Evolutionary conservation across 2,329 filamentous ascomycete genomes (phyloP), one percentile per base, ranked within the genome.

Genomic region (Fusarium decemcellulare): DNA sequence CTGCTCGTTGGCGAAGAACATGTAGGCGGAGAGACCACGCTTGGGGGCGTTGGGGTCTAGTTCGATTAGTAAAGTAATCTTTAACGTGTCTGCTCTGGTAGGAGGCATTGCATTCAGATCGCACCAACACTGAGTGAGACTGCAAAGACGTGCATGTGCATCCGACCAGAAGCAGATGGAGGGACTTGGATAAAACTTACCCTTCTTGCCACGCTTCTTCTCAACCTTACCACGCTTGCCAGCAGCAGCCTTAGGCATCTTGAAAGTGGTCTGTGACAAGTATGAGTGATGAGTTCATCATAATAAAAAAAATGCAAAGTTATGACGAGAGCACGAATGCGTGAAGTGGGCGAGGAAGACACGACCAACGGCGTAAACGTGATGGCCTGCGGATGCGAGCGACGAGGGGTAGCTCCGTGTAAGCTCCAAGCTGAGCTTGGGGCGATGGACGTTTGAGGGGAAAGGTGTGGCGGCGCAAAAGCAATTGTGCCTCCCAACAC

Each of bases 1-100:
- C 86, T 98, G 94, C 85, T 98, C 96, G 80, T 98, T 98, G 90
- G 96, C 96, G 82, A 98, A 99, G 92, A 98, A 98, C 96, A 99
- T 99, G 91, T 99, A 99, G 71, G 96, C 96, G 57, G 96, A 98
- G 53, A 99, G 93, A 87, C 95, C 96, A 84, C 96, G 94, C 94
- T 98, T 99, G 82, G 96, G 96, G 66, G 95, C 95, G 85, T 98
- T 98, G 84, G 94, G 94, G 84, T 98, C 95, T 97, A 77, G 9
- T 15, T 11, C 11, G 32, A 36, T 71, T 44, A 71, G 61, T 39
- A 7, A 15, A 34, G 48, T 4, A 12, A 9, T 37, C 15, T 16
- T 46, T 42, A 14, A 40, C 4, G 23, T 23, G 5, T 23, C 23
- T 23, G 23, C 23, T 23, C 23, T 23, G 23, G 23, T 23, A 23